These are phyloP conservation scores for Tirmania nivea DNA, from an alignment of 495 filamentous ascomycete genomes.

Conservation along the genomic window DNA sequence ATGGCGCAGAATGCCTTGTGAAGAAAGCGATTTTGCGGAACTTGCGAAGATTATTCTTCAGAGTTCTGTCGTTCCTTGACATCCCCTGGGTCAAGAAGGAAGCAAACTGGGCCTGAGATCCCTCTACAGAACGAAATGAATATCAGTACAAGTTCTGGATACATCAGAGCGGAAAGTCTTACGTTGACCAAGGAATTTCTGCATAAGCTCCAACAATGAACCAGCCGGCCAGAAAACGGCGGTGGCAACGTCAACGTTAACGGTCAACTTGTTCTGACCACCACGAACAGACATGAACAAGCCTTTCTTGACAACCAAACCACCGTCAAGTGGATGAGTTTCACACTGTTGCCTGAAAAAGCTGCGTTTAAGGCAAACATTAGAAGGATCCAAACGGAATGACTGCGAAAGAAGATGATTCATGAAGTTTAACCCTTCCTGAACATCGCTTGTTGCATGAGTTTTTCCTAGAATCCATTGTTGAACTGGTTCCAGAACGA, in stretches of 20 bases:
- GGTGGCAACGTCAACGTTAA: conserved; percentile 72
- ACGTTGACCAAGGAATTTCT: conserved; percentile 1
- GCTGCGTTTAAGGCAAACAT: conserved; percentile 46
- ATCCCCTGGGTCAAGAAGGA: conserved; percentile 6
- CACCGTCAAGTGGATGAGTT: conserved; percentile 27
- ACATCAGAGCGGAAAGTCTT: background rate
- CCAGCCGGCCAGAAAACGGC: conserved; percentile 46
- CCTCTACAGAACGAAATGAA: background rate
- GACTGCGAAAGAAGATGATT: conserved; percentile 69
- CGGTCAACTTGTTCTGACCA: conserved; percentile 29
- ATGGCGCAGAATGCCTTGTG: conserved; percentile 34
- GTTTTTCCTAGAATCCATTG: conserved; percentile 39
- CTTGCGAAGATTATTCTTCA: conserved; percentile 28
- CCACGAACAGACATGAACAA: conserved; percentile 59
- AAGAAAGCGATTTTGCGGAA: conserved; percentile 44
- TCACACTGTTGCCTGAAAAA: conserved; percentile 37
- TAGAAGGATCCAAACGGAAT: conserved; percentile 27
- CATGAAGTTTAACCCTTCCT: conserved; percentile 72
- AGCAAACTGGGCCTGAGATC: too few species aligned
- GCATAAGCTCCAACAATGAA: conserved; percentile 16
- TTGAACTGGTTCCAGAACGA: conserved; percentile 42
- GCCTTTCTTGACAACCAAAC: conserved; percentile 61
- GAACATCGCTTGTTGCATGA: conserved; percentile 36
- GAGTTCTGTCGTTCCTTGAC: conserved; percentile 1
- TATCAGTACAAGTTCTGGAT: background rate